Percentiles rank a stretch among this genome's conserved stretches.
Evolutionary conservation across 345 rosid species (phyloP).

Genomic region (Pugionium cornutum): DNA sequence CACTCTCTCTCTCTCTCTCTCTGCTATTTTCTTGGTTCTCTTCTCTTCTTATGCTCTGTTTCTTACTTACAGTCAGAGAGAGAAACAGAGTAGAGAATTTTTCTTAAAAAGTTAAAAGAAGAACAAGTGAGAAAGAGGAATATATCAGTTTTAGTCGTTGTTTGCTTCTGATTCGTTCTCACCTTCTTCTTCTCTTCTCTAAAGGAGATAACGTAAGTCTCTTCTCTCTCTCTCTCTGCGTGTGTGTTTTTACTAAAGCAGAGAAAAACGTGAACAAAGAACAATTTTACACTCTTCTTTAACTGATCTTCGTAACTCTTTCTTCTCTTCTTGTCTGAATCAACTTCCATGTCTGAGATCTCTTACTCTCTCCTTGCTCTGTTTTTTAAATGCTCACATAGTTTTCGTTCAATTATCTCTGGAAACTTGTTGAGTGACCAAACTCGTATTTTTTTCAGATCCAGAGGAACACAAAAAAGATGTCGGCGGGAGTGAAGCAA

Average conservation of each 20-base stretch:
- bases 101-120: conserved; percentile 5
- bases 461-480: conserved; percentile 42
- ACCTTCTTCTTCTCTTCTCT: conserved; percentile 25
- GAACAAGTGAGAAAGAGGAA: conserved; percentile 16
- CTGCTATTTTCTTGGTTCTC: conserved; percentile 28
- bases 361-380: neutral
- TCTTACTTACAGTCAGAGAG: conserved; percentile 24
- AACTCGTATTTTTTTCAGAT: conserved; percentile 43
- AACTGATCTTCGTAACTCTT: neutral
- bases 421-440: neutral
- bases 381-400: conserved; percentile 14
- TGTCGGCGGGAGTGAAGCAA: conserved; percentile 53
- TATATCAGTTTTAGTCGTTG: conserved; percentile 21
- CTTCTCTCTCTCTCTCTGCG: neutral
- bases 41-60: conserved; percentile 30
- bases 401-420: neutral
- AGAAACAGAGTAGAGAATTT: neutral
- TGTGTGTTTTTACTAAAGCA: neutral
- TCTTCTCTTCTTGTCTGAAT: neutral
- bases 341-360: conserved; percentile 32
- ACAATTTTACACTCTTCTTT: conserved; percentile 18
- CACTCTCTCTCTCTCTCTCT: conserved; percentile 9
- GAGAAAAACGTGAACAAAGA: conserved; percentile 25
- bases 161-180: conserved; percentile 36
- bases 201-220: conserved; percentile 29